Conservation (phyloP, 2,329 filamentous ascomycete genomes). For the Hyphodiscus sp. region DNA sequence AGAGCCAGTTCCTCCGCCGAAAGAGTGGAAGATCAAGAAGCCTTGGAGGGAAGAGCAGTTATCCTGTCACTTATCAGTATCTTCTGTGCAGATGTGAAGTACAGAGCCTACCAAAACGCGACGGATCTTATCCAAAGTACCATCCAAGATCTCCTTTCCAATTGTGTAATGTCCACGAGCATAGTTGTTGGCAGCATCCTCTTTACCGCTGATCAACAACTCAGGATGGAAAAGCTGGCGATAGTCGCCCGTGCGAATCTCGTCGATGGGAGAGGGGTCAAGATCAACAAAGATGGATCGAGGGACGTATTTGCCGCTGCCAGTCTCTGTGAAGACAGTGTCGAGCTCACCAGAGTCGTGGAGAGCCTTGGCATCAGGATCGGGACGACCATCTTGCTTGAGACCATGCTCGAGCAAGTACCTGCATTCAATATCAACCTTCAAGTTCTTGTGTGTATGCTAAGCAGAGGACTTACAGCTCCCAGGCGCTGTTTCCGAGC, state of each 20-base stretch:
- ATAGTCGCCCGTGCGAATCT: slow-evolving; percentile 58
- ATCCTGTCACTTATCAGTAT: slow-evolving; percentile 35
- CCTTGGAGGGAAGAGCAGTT: slow-evolving; percentile 61
- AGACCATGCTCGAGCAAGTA: slow-evolving; percentile 63
- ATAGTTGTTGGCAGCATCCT: slow-evolving; percentile 66
- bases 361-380: slow-evolving; percentile 47
- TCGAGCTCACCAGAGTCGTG: slow-evolving; percentile 52
- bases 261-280: slow-evolving; percentile 61
- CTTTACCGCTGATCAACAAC: slow-evolving; percentile 60
- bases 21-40: slow-evolving; percentile 64
- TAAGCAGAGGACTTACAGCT: slow-evolving; percentile 47
- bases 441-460: background rate
- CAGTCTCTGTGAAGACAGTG: slow-evolving; percentile 61
- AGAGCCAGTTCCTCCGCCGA: slow-evolving; percentile 61
- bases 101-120: slow-evolving; percentile 48
- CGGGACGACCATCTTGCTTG: slow-evolving; percentile 50
- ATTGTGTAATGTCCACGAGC: slow-evolving; percentile 64
- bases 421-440: slow-evolving; percentile 30
- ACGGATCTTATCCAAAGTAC: slow-evolving; percentile 57
- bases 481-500: slow-evolving; percentile 63
- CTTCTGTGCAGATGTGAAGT: background rate
- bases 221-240: slow-evolving; percentile 61
- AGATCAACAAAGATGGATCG: slow-evolving; percentile 62
- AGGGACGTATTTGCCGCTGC: slow-evolving; percentile 59
- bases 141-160: slow-evolving; percentile 60